Percentiles rank a stretch among this genome's conserved stretches.
phyloP scores from a whole-genome alignment of 140 eudicot species.

The Stevia rebaudiana region DNA sequence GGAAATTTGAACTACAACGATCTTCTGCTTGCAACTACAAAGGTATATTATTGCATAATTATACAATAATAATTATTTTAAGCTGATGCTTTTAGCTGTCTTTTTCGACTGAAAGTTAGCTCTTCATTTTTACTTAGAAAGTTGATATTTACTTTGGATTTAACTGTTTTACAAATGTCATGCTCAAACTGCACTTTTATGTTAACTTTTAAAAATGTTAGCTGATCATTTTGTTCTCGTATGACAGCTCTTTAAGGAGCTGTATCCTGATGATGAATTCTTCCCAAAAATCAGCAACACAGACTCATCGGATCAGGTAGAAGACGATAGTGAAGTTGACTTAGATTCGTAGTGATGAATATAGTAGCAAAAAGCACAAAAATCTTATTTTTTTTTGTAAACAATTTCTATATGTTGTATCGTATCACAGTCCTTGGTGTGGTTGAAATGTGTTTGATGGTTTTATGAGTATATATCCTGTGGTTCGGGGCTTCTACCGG shows the following conservation, averaged over 20 bases:
- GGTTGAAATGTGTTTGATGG: slow-evolving; percentile 13
- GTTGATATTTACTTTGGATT: not conserved
- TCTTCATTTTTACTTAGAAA: not conserved
- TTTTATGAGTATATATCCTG: not conserved
- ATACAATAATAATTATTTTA: too few relatives aligned
- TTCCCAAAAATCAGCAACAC: slow-evolving; percentile 44
- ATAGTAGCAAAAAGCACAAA: slow-evolving; percentile 7
- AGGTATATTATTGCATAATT: slow-evolving; percentile 33
- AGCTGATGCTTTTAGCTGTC: not conserved
- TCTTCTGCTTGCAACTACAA: slow-evolving; percentile 42
- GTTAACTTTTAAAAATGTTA: not conserved
- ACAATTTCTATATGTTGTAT: slow-evolving; percentile 15
- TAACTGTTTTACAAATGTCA: not conserved
- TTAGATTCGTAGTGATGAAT: slow-evolving; percentile 20
- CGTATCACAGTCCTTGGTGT: slow-evolving; percentile 10
- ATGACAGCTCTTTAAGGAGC: slow-evolving; percentile 46
- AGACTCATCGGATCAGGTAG: slow-evolving; percentile 34
- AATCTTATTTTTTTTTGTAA: not conserved
- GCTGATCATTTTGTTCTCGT: not conserved
- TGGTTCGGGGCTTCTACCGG: not conserved
- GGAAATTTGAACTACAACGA: slow-evolving; percentile 54
- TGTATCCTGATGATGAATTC: slow-evolving; percentile 65
- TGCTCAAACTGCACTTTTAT: not conserved
- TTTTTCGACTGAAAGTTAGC: not conserved
- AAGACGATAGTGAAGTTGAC: slow-evolving; percentile 36